Conservation (phyloP, 2,329 filamentous ascomycete species). For the Fusarium illudens region DNA sequence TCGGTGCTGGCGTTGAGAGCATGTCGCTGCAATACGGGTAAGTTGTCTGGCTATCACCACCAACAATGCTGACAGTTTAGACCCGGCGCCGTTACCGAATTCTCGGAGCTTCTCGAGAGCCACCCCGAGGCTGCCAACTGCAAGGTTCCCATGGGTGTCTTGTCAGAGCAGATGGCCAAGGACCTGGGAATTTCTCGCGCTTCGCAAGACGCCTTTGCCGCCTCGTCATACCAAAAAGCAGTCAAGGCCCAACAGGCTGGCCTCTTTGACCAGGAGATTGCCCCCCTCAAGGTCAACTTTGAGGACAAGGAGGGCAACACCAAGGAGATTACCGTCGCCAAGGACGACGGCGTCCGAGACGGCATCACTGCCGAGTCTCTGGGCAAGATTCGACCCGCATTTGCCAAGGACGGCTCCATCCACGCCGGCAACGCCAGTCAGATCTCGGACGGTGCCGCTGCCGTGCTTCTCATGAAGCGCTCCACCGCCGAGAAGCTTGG, state of each 20-base stretch:
- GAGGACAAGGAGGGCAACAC: constrained; percentile 90
- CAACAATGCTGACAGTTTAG: constrained; percentile 49
- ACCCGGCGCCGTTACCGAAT: constrained; percentile 87
- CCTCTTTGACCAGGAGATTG: constrained; percentile 93
- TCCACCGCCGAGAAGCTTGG: constrained; percentile 87
- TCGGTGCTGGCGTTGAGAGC: constrained; percentile 95
- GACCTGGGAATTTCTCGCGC: constrained; percentile 76
- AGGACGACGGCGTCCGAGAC: constrained; percentile 86
- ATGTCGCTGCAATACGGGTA: constrained; percentile 94
- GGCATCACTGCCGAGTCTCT: constrained; percentile 89
- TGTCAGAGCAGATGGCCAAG: constrained; percentile 95
- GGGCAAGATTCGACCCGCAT: constrained; percentile 89
- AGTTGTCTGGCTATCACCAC: constrained; percentile 42
- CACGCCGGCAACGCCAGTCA: constrained; percentile 97
- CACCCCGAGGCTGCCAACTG: constrained; percentile 89
- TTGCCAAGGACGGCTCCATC: constrained; percentile 90
- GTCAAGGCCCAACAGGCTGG: constrained; percentile 83
- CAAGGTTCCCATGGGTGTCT: constrained; percentile 95
- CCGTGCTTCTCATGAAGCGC: constrained; percentile 94
- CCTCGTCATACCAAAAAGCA: constrained; percentile 92
- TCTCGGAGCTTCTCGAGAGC: constrained; percentile 86
- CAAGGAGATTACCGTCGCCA: constrained; percentile 81
- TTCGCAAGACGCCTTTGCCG: constrained; percentile 91
- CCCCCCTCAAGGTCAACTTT: constrained; percentile 84
- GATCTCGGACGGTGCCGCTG: constrained; percentile 94